Base-by-base conservation (phyloP, 192 early-diverging fungal species). In the Podila epigama region DNA sequence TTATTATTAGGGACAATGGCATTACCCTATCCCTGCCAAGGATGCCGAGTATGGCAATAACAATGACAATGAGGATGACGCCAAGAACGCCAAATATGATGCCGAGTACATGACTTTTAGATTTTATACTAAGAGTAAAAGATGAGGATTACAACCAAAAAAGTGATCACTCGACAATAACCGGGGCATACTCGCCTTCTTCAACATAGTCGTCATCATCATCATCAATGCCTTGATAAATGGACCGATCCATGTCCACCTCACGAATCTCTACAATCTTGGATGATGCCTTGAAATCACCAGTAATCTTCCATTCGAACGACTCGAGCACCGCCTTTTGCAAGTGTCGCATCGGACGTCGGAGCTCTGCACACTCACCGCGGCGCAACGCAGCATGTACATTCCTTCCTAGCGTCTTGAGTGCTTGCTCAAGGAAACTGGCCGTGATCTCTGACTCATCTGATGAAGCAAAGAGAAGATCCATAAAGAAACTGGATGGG, bases 141-240 rank as follows among this genome's bases (percentile, higher is more conserved):
- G 28, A 53, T 28, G 15, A 10, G 16, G 29, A 52, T 11, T 8
- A 8, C 15, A n/a, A 16, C 53, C 29, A 0, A 4, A 18, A 15
- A 22, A 39, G 22, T 15, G 25, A 31, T 58, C 82, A 79, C 42
- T 90, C 84, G 3, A 92, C 89, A 20, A 92, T 80, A n/a, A 87
- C 83, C 5, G 90, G 90, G 6, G 90, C 91, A 70, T 88, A 89
- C 69, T 91, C 89, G 42, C 88, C 89, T 32, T 87, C 86, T 42
- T 91, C 91, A 1, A 53, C 66, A 56, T 90, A 88, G 8, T 85
- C 84, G 20, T 82, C 80, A 41, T 81, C 79, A 7, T 79, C 70
- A 18, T 41, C 36, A 35, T 40, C 37, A 20, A 22, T 7, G n/a
- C n/a, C n/a, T n/a, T n/a, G n/a, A n/a, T n/a, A n/a, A n/a, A n/a